phyloP scores from a whole-genome alignment of 106 monocot genomes.

The Chionographis japonica region DNA sequence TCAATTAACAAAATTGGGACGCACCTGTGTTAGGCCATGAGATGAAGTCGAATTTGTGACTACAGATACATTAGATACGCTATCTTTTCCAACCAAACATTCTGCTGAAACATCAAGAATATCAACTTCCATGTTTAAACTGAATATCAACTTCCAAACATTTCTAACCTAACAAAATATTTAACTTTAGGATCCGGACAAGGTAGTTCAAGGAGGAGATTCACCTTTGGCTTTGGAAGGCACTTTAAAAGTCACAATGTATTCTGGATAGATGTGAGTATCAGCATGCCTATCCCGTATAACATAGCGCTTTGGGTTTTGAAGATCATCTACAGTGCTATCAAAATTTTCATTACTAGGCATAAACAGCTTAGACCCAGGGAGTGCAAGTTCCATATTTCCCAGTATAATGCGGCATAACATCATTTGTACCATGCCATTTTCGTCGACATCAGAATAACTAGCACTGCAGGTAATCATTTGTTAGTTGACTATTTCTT shows the following conservation, averaged over 20 bases:
- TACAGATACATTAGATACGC: slow-evolving; percentile 11
- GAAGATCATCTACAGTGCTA: slow-evolving; percentile 63
- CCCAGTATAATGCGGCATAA: slow-evolving; percentile 80
- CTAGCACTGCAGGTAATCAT: slow-evolving; percentile 49
- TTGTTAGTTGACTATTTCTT: slow-evolving; percentile 10
- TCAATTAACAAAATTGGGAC: not conserved
- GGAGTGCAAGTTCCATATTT: slow-evolving; percentile 46
- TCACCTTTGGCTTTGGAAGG: slow-evolving; percentile 56
- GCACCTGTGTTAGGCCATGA: slow-evolving; percentile 7
- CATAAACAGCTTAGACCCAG: slow-evolving; percentile 49
- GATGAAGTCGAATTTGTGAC: slow-evolving; percentile 9
- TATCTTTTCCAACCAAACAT: slow-evolving; percentile 23
- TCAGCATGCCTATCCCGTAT: slow-evolving; percentile 56
- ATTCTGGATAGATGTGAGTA: slow-evolving; percentile 66
- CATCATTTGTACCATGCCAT: slow-evolving; percentile 57
- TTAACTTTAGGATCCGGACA: not conserved
- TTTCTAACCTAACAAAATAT: not conserved
- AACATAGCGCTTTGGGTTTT: slow-evolving; percentile 63
- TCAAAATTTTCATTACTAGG: slow-evolving; percentile 55
- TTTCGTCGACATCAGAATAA: slow-evolving; percentile 67
- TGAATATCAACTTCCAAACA: not conserved
- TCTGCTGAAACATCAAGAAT: slow-evolving; percentile 44
- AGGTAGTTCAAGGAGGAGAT: not conserved
- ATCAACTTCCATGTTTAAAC: not conserved
- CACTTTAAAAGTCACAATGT: slow-evolving; percentile 49